phyloP scores from a whole-genome alignment of 2,329 filamentous ascomycete species.

The Aspergillus uvarum region DNA sequence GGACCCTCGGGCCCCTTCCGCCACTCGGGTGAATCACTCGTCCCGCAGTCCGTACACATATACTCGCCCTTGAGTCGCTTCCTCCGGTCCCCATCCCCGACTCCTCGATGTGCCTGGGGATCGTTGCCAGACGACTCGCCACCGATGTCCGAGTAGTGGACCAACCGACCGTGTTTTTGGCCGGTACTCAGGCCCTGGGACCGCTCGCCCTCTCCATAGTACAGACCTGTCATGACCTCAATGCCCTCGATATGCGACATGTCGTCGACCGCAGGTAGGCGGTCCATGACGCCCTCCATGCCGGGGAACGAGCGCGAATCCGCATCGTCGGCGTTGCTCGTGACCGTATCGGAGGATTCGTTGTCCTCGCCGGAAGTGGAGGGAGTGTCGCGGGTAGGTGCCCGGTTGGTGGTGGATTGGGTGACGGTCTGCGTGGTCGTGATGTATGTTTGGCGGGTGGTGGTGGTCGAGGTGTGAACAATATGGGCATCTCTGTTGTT shows the following conservation, averaged over 20 bases:
- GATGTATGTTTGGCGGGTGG: constrained; percentile 2
- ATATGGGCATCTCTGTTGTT: not conserved
- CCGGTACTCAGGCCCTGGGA: constrained; percentile 86
- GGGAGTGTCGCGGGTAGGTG: not conserved
- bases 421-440: not conserved
- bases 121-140: constrained; percentile 70
- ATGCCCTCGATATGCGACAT: constrained; percentile 79
- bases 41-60: constrained; percentile 94
- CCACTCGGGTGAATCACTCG: constrained; percentile 92
- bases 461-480: not conserved
- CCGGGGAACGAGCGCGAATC: constrained; percentile 51
- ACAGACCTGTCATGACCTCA: constrained; percentile 86
- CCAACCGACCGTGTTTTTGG: constrained; percentile 73
- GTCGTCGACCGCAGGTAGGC: constrained; percentile 79
- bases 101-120: constrained; percentile 54
- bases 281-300: constrained; percentile 75
- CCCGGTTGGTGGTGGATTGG: not conserved
- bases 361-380: constrained; percentile 40
- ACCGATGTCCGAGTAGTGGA: constrained; percentile 75
- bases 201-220: constrained; percentile 84
- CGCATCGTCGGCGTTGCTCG: constrained; percentile 32
- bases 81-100: constrained; percentile 67
- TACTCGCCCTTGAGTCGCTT: constrained; percentile 93
- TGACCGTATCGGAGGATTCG: constrained; percentile 34
- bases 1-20: constrained; percentile 88